phyloP scores from a whole-genome alignment of 2,329 filamentous ascomycete genomes.

The Cercospora sp. region DNA sequence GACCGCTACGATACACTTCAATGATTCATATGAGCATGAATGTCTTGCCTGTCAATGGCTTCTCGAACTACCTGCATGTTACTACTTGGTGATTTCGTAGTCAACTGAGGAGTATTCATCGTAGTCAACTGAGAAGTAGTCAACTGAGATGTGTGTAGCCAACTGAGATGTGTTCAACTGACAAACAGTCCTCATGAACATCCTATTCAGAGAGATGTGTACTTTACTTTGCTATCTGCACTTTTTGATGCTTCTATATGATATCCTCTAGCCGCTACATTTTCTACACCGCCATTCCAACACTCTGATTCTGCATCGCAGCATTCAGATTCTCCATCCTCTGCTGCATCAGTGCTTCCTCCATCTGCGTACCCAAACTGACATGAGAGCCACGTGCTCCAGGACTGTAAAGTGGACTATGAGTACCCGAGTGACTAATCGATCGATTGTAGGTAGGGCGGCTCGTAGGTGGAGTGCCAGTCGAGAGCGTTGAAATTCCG shows the following conservation, averaged over 20 bases:
- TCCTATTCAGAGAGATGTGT: not conserved
- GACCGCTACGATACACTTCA: not conserved
- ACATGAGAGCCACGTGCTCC: constrained; percentile 21
- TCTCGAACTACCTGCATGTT: not conserved
- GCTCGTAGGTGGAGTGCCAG: constrained; percentile 10
- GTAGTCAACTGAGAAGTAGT: too few relatives aligned
- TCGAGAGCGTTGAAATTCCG: constrained; percentile 21
- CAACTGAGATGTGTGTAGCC: not conserved
- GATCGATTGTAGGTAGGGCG: constrained; percentile 7
- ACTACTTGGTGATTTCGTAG: not conserved
- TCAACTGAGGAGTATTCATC: not conserved
- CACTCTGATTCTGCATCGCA: constrained; percentile 31
- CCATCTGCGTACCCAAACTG: constrained; percentile 27
- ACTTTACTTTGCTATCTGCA: not conserved
- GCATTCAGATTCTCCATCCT: constrained; percentile 37
- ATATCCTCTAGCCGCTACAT: not conserved
- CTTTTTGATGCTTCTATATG: not conserved
- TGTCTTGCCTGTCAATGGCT: not conserved
- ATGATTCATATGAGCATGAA: not conserved
- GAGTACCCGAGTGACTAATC: constrained; percentile 19
- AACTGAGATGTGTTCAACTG: not conserved
- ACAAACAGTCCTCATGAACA: not conserved
- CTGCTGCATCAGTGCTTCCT: constrained; percentile 31
- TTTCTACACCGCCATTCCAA: constrained; percentile 29
- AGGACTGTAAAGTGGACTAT: constrained; percentile 31